Percentiles rank a stretch among this genome's conserved stretches.
Conservation (phyloP, 345 rosid genomes). For the Gossypium herbaceum region DNA sequence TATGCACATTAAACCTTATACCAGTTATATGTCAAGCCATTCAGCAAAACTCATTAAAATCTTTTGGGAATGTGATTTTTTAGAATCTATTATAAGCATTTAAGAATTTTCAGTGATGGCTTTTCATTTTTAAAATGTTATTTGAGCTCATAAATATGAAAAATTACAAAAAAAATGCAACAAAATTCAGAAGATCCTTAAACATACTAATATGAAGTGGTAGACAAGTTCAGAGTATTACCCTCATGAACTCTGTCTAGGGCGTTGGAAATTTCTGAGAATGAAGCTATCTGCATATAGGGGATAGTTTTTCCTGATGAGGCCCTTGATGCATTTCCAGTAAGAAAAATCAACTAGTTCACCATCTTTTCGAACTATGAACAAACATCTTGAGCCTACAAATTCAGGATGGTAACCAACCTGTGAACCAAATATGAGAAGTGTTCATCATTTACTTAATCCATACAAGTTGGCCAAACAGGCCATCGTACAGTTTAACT, state of each 20-base stretch:
- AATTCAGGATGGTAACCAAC: conserved; percentile 86
- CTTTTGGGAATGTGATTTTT: conserved; percentile 1
- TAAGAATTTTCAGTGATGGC: background rate
- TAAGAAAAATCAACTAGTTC: conserved; percentile 77
- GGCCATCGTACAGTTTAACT: background rate
- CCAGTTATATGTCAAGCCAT: background rate
- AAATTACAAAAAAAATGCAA: conserved; percentile 12
- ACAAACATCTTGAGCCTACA: conserved; percentile 71
- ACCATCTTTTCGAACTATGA: conserved; percentile 81
- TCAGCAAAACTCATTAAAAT: background rate
- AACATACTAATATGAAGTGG: too few species aligned
- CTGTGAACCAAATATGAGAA: conserved; percentile 36
- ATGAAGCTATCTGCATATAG: conserved; percentile 85
- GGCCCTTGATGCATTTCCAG: conserved; percentile 96
- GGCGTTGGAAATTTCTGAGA: conserved; percentile 71
- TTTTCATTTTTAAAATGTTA: conserved; percentile 1
- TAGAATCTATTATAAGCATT: background rate
- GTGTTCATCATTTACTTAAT: conserved; percentile 11
- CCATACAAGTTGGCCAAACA: background rate
- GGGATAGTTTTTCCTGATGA: conserved; percentile 86
- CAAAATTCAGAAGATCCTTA: too few species aligned
- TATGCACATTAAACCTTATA: conserved; percentile 10
- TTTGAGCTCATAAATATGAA: conserved; percentile 14
- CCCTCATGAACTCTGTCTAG: conserved; percentile 40
- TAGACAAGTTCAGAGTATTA: conserved; percentile 15